A percentile compares a stretch with the other conserved stretches of the same genome.
Conservation (phyloP, 805 yeast genomes). For the Debaryomyces hansenii region DNA sequence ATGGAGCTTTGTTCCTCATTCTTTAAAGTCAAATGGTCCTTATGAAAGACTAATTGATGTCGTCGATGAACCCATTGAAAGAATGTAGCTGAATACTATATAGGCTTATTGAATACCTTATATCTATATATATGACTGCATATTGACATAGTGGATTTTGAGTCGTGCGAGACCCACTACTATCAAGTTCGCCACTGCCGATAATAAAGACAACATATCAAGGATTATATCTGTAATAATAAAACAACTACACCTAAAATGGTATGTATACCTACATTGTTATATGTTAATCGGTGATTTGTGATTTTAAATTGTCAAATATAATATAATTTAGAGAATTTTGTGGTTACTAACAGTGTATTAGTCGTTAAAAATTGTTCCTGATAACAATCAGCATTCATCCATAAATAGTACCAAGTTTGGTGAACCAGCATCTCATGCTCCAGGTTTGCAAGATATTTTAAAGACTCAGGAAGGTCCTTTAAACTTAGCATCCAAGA, state of each 20-base stretch:
- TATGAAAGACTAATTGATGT: slow-evolving; percentile 21
- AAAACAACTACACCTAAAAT: too few relatives aligned
- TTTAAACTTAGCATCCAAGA: slow-evolving; percentile 53
- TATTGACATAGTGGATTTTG: background rate
- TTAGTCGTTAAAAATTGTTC: slow-evolving; percentile 57
- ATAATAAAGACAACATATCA: background rate
- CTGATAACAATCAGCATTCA: slow-evolving; percentile 46
- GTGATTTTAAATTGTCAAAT: too few relatives aligned
- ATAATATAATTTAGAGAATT: too few relatives aligned
- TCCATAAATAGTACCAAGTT: slow-evolving; percentile 51
- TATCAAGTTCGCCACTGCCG: background rate
- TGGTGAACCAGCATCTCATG: slow-evolving; percentile 60
- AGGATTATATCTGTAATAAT: too few relatives aligned
- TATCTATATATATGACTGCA: background rate
- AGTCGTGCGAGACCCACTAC: background rate
- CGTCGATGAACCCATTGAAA: slow-evolving; percentile 31
- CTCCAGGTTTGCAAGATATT: slow-evolving; percentile 70
- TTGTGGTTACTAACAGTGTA: background rate
- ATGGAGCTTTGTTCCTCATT: slow-evolving; percentile 47
- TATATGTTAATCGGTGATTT: too few relatives aligned
- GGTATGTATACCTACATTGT: too few relatives aligned
- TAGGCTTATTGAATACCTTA: background rate
- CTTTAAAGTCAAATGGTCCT: slow-evolving; percentile 30
- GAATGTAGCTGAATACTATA: slow-evolving; percentile 10
- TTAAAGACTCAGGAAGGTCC: slow-evolving; percentile 69